Base-by-base conservation (phyloP, 768 basidiomycete species). In the Filobasidium floriforme region DNA sequence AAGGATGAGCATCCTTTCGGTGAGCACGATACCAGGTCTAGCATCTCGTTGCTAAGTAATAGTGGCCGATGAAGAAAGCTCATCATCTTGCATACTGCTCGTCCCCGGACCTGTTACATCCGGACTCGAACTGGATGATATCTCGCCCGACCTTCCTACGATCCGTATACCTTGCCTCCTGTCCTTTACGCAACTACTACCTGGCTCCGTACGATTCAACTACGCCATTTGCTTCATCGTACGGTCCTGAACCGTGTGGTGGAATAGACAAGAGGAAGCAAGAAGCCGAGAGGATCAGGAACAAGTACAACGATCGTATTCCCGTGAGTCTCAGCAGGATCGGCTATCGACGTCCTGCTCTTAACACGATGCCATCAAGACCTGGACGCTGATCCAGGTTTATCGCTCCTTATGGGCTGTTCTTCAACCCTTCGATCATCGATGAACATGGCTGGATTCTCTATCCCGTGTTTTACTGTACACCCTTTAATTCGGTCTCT, bases 231-330 rank as follows among this genome's bases (percentile, higher is more conserved):
- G n/a, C n/a, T n/a, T n/a, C n/a, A n/a, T n/a, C n/a, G n/a, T n/a
- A n/a, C n/a, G n/a, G n/a, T n/a, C n/a, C n/a, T n/a, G n/a, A n/a
- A n/a, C n/a, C n/a, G n/a, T n/a, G n/a, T n/a, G n/a, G n/a, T n/a
- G n/a, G n/a, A 51, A 59, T 72, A 97, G 94, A 96, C 87, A 98
- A 97, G 83, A 90, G 94, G 84, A 97, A 97, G 84, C 92, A 91
- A 51, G 94, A 98, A 78, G 94, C 94, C 41, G 93, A 98, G 84
- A 88, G 94, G 66, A 98, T 98, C 75, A 84, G 94, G 70, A 90
- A 93, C 85, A 99, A 99, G 83, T 99, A 99, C 77, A 89, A 89
- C 40, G 96, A 98, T 83, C 87, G 94, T 69, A 98, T 98, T 77
- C 94, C 94, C 46, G 94, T 97, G 68, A 72, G 91, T 85, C 18